Evolutionary conservation across 116 monocot genomes (phyloP).

Genomic region (Iris pallida): DNA sequence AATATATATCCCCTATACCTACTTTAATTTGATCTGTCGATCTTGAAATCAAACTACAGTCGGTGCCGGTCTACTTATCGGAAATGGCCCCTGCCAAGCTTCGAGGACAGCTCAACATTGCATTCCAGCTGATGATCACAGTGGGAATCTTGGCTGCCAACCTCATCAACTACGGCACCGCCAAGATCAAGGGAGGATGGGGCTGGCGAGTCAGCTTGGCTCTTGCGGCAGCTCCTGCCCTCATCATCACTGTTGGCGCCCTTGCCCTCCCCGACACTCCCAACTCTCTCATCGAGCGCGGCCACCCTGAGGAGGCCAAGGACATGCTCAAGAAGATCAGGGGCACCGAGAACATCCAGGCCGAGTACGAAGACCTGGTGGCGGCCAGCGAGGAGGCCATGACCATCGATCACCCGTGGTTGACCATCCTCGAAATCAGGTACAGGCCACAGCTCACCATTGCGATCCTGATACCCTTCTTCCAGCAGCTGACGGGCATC

Average conservation of each 20-base stretch:
- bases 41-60: not conserved
- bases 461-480: constrained; percentile 32
- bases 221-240: constrained; percentile 11
- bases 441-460: constrained; percentile 38
- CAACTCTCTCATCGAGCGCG: constrained; percentile 14
- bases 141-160: constrained; percentile 8
- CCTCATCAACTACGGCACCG: constrained; percentile 12
- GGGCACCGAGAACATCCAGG: constrained; percentile 12
- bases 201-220: constrained; percentile 16
- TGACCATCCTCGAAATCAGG: constrained; percentile 20
- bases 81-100: constrained; percentile 13
- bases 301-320: constrained; percentile 3
- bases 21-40: not conserved
- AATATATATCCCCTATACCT: no score
- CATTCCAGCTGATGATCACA: constrained; percentile 13
- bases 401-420: constrained; percentile 23
- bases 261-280: constrained; percentile 21
- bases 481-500: constrained; percentile 41
- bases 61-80: constrained; percentile 11
- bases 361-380: constrained; percentile 30
- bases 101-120: constrained; percentile 5
- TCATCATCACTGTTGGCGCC: constrained; percentile 3
- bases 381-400: constrained; percentile 29
- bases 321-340: constrained; percentile 10
- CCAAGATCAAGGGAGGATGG: constrained; percentile 4